Conservation (phyloP, 305 asterid genomes). For the Rubia occidens region DNA sequence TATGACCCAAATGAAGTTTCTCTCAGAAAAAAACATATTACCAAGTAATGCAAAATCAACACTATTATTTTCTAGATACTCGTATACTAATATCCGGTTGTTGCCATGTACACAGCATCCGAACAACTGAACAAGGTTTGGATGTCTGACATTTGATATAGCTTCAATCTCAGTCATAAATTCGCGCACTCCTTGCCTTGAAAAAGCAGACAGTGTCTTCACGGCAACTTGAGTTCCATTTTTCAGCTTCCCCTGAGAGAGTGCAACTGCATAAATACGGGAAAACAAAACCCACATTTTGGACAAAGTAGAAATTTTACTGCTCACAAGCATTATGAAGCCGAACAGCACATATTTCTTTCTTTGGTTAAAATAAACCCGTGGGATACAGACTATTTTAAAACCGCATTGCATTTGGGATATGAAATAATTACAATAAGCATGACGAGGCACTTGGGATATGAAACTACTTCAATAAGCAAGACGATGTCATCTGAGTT, state of each 20-base stretch:
- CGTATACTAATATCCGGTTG: conserved; percentile 68
- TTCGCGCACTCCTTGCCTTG: conserved; percentile 78
- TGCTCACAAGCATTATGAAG: conserved; percentile 1
- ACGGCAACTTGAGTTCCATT: conserved; percentile 60
- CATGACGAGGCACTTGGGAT: neutral
- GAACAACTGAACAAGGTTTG: conserved; percentile 73
- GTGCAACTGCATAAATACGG: conserved; percentile 21
- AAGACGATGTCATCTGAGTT: neutral
- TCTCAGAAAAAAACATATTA: conserved; percentile 17
- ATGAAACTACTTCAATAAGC: neutral
- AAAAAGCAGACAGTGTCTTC: conserved; percentile 67
- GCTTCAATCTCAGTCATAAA: conserved; percentile 79
- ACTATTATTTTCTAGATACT: conserved; percentile 70
- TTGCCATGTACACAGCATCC: conserved; percentile 74
- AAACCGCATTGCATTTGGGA: neutral
- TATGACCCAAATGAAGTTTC: conserved; percentile 14
- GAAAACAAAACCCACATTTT: conserved; percentile 7
- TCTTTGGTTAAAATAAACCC: neutral
- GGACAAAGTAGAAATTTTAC: neutral
- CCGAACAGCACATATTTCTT: neutral
- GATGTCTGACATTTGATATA: conserved; percentile 71
- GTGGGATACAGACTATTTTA: neutral
- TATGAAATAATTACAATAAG: neutral
- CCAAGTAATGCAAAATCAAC: conserved; percentile 71
- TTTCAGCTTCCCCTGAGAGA: conserved; percentile 61